phyloP scores from a whole-genome alignment of 805 yeast species.

The Saturnispora silvae region DNA sequence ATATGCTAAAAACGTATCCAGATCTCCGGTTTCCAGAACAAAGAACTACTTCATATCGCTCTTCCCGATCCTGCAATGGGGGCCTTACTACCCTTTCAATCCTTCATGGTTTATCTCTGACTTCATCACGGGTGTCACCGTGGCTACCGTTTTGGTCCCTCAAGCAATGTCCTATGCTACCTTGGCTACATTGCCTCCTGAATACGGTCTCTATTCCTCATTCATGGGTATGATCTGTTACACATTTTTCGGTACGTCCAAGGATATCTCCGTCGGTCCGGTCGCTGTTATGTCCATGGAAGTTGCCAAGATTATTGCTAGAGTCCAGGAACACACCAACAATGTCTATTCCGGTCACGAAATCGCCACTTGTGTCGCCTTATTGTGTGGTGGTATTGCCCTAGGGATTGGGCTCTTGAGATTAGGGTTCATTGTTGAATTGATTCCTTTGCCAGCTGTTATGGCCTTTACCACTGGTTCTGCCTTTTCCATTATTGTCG shows the following conservation, averaged over 20 bases:
- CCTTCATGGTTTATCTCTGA: constrained; percentile 66
- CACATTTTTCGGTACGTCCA: constrained; percentile 87
- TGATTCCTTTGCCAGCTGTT: constrained; percentile 85
- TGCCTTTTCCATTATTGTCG: constrained; percentile 69
- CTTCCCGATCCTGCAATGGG: constrained; percentile 80
- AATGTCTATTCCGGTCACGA: constrained; percentile 44
- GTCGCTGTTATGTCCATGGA: constrained; percentile 93
- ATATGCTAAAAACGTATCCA: constrained; percentile 20
- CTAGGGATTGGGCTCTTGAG: constrained; percentile 74
- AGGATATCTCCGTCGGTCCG: constrained; percentile 93
- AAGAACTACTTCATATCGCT: constrained; percentile 45
- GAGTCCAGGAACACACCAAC: constrained; percentile 39
- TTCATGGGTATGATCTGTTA: constrained; percentile 85
- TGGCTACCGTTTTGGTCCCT: constrained; percentile 87
- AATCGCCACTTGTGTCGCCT: constrained; percentile 71
- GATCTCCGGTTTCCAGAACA: constrained; percentile 31
- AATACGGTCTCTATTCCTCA: constrained; percentile 84
- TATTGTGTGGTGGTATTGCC: constrained; percentile 80
- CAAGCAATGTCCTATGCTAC: constrained; percentile 94
- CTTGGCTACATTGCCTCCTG: constrained; percentile 69
- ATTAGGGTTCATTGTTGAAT: constrained; percentile 79
- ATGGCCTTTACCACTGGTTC: constrained; percentile 94
- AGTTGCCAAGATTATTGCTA: constrained; percentile 64
- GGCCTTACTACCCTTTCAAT: constrained; percentile 64
- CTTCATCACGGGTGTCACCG: constrained; percentile 85